phyloP scores from a whole-genome alignment of 2,329 filamentous ascomycete species.

The Cladosporium sphaerospermum region DNA sequence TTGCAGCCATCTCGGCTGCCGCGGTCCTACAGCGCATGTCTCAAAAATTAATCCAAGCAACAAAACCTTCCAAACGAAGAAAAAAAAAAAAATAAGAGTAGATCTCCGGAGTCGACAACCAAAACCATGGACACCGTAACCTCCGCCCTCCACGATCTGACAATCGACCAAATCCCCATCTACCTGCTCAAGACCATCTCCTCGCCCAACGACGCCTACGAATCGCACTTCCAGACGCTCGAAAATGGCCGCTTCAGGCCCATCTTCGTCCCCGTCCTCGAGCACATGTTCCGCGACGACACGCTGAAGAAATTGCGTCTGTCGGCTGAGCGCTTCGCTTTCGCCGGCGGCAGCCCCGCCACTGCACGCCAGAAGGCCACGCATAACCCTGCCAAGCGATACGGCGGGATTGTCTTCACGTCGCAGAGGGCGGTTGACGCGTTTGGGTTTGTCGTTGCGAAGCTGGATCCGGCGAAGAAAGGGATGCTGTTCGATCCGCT shows the following conservation, averaged over 20 bases:
- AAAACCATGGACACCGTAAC: constrained; percentile 23
- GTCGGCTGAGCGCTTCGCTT: constrained; percentile 43
- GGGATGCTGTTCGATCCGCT: constrained; percentile 38
- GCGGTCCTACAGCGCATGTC: too few species aligned
- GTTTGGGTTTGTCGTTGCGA: constrained; percentile 57
- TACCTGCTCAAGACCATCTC: constrained; percentile 75
- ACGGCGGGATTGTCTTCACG: constrained; percentile 77
- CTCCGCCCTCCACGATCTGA: constrained; percentile 19
- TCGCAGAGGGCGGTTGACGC: constrained; percentile 79
- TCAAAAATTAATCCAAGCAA: too few species aligned
- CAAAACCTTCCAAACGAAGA: background rate
- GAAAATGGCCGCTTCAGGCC: constrained; percentile 51
- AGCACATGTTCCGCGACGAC: constrained; percentile 59
- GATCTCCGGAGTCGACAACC: too few species aligned
- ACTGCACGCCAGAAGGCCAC: constrained; percentile 25
- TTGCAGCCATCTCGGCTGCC: too few species aligned
- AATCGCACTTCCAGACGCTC: constrained; percentile 55
- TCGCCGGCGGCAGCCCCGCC: constrained; percentile 28
- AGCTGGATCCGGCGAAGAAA: constrained; percentile 34
- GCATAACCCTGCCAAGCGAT: constrained; percentile 38
- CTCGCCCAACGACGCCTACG: constrained; percentile 63
- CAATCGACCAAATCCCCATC: constrained; percentile 45
- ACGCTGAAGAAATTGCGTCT: constrained; percentile 50
- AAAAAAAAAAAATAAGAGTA: background rate
- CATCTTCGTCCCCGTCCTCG: constrained; percentile 68